A percentile compares a stretch with the other conserved stretches of the same genome.
These are phyloP conservation scores for Tolypocladium endophyticum DNA, from an alignment of 2,329 filamentous ascomycete species.

Conservation along the genomic window DNA sequence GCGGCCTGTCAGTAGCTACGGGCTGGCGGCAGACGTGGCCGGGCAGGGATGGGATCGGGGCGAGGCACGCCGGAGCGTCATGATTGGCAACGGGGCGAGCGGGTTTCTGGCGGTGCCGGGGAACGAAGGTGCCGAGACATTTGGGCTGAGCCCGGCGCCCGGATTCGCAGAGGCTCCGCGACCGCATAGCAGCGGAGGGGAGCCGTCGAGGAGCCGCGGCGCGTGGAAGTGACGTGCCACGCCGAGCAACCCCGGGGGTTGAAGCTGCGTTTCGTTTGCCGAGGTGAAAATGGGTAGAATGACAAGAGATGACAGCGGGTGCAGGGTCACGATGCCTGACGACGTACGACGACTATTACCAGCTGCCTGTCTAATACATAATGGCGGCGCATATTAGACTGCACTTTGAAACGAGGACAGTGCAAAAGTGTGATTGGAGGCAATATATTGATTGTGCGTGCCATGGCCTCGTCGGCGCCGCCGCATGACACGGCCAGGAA, in stretches of 20 bases:
- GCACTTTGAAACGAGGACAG: not conserved
- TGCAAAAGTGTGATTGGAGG: not conserved
- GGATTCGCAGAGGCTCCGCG: conserved; percentile 14
- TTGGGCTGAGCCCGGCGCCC: conserved; percentile 3
- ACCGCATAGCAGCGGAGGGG: conserved; percentile 25
- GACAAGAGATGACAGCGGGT: not conserved
- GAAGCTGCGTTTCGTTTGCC: no score
- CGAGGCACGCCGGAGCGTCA: conserved; percentile 42
- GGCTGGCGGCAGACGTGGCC: conserved; percentile 40
- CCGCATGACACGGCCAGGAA: not conserved
- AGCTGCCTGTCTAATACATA: not conserved
- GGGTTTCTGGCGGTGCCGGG: conserved; percentile 43
- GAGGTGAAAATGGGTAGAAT: not conserved
- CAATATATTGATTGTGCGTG: not conserved
- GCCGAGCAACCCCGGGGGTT: not conserved
- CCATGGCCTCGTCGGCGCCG: not conserved
- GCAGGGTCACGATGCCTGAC: not conserved
- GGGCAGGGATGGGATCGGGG: conserved; percentile 38
- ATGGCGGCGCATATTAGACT: not conserved
- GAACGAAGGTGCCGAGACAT: not conserved
- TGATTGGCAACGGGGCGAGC: conserved; percentile 40
- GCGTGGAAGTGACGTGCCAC: not conserved
- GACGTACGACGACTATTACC: not conserved
- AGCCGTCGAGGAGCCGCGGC: not conserved
- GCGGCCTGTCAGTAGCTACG: conserved; percentile 46